phyloP scores from a whole-genome alignment of 2,329 filamentous ascomycete genomes.

The Ophiostoma tasmaniense region DNA sequence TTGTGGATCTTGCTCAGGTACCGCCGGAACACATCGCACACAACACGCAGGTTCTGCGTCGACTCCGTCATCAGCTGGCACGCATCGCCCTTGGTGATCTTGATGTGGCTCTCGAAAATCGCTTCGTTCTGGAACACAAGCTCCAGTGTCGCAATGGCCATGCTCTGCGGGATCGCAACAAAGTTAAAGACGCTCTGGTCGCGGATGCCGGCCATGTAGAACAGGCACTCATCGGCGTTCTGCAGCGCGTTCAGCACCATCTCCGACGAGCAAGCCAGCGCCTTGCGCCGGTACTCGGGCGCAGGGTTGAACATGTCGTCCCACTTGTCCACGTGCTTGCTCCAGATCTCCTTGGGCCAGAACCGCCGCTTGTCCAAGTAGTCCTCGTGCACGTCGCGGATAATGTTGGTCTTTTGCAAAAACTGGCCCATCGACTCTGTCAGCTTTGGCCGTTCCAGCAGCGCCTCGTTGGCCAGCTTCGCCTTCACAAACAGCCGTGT shows the following conservation, averaged over 20 bases:
- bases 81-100: conserved; percentile 92
- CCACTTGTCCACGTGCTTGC: conserved; percentile 83
- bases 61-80: conserved; percentile 88
- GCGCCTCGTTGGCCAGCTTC: conserved; percentile 74
- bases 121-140: conserved; percentile 83
- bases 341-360: conserved; percentile 96
- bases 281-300: conserved; percentile 62
- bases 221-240: conserved; percentile 88
- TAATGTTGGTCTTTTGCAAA: conserved; percentile 97
- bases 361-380: conserved; percentile 79
- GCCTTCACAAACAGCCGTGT: conserved; percentile 85
- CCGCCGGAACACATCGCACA: conserved; percentile 72
- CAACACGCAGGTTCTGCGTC: conserved; percentile 75
- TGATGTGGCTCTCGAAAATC: conserved; percentile 81
- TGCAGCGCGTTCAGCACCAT: conserved; percentile 88
- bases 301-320: conserved; percentile 73
- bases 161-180: conserved; percentile 88
- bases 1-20: conserved; percentile 76
- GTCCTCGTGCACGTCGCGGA: conserved; percentile 89
- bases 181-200: conserved; percentile 99
- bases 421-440: conserved; percentile 97
- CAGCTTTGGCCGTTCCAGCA: conserved; percentile 69
- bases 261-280: conserved; percentile 78
- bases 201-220: conserved; percentile 88
- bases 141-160: conserved; percentile 94